These are phyloP conservation scores for Cydonia oblonga DNA, from an alignment of 331 rosid genomes.

Conservation along the genomic window DNA sequence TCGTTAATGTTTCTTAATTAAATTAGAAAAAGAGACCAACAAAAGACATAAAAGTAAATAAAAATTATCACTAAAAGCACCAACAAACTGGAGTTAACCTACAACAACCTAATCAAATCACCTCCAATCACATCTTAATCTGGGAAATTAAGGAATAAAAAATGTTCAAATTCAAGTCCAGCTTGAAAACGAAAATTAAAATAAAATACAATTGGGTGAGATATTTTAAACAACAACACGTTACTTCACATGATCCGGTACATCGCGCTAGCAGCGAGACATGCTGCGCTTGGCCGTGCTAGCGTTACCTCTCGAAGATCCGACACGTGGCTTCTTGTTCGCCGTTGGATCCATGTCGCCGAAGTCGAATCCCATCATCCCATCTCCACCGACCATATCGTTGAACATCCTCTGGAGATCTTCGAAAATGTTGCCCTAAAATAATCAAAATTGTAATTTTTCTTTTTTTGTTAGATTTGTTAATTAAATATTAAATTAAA, in stretches of 20 bases:
- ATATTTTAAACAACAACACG: not conserved
- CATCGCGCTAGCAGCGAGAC: conserved; percentile 29
- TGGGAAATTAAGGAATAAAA: not conserved
- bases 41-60: not conserved
- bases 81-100: not conserved
- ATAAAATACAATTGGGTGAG: not conserved
- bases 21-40: not conserved
- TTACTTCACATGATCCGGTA: not conserved
- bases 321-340: conserved; percentile 38
- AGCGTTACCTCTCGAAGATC: conserved; percentile 17
- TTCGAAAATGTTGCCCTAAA: conserved; percentile 70
- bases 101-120: not conserved
- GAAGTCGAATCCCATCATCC: conserved; percentile 21
- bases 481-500: no score
- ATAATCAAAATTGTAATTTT: no score
- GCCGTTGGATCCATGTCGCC: conserved; percentile 27
- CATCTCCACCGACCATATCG: conserved; percentile 71
- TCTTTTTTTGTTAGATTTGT: no score
- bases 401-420: conserved; percentile 75
- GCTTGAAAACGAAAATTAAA: not conserved
- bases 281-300: not conserved
- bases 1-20: no score
- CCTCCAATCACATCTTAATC: not conserved
- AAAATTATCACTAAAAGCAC: not conserved
- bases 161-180: not conserved